Base-by-base conservation (phyloP, 2,329 filamentous ascomycete species). In the Pseudogymnoascus sp. region DNA sequence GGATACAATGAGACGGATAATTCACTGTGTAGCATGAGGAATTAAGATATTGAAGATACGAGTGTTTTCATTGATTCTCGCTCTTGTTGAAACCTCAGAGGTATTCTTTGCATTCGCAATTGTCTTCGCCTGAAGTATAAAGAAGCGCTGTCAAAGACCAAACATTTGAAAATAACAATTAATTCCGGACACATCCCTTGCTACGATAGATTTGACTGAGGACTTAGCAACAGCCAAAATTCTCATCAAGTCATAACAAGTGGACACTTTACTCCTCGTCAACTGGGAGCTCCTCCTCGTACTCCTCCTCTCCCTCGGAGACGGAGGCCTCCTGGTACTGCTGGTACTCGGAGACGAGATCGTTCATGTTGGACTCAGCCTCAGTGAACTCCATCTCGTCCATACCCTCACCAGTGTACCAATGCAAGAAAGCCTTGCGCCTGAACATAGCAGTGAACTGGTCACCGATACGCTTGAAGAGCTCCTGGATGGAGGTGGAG, bases 351-450 rank as follows among this genome's bases (percentile, higher is more conserved):
- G 92, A 96, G 74, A 99, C 93, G 76, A 99, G 84, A 80, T 99
- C 95, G 85, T 99, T 97, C 95, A 99, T 97, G 86, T 99, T 99
- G 82, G 91, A 96, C 88, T 99, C 95, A 73, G 95, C 95, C 86
- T 99, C 95, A 77, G 95, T 99, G 85, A 99, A 99, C 84, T 99
- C 95, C 95, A 99, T 97, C 89, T 99, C 95, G 82, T 99, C 95
- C 95, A 99, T 99, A 83, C 95, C 95, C 86, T 99, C 95, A 76
- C 93, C 93, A 87, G 95, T 99, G 84, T 99, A 99, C 95, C 95
- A 99, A 85, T 97, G 95, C 87, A 99, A 91, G 92, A 99, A 99
- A 88, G 95, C 95, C 90, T 97, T 99, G 82, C 95, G 92, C 83
- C 95, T 87, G 89, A 99, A 99, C 95, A 99, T 99, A 78, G 93